Base-by-base conservation (phyloP, 306 rosid species). In the Cucumis hystrix region DNA sequence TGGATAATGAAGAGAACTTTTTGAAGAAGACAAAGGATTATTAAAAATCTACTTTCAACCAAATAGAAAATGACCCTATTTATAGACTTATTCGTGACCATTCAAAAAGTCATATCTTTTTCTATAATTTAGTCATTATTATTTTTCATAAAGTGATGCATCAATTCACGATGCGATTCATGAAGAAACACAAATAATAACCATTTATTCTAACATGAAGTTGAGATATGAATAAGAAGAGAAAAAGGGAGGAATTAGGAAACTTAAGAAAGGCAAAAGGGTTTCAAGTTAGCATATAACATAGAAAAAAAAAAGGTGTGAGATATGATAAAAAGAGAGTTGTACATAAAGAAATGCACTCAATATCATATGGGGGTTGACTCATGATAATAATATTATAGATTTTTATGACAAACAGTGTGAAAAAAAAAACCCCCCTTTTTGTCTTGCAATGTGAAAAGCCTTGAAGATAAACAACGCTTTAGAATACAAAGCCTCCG, bases 311-410 rank as follows among this genome's bases (percentile, higher is more conserved):
- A 76, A 74, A 76, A 55, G 89, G 89, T 80, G 80, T 25, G 81
- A 66, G 51, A 79, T 66, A 66, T 39, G 75, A 60, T 83, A 28
- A 77, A 49, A 79, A 81, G 81, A 80, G 49, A 12, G 18, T 61
- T 9, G 49, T 5, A 79, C 89, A 83, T 82, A 91, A 52, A 28
- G 87, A 87, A 90, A 83, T 69, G 88, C 90, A 83, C 40, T 82
- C 82, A 76, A 62, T 87, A 85, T 92, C 97, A 92, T 97, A 92
- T 92, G 97, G 91, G 30, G 74, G 62, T n/a, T 59, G 81, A 82
- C 86, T 70, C 79, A 54, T 37, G 69, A 28, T 28, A 28, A 28
- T 28, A 28, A 33, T 74, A 79, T 75, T 18, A 70, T 79, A 74
- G 21, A 47, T 54, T 30, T 33, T 58, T 6, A 30, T 65, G 5